These are phyloP conservation scores for Penicillium paneum DNA, from an alignment of 2,329 filamentous ascomycete species.

Conservation along the genomic window DNA sequence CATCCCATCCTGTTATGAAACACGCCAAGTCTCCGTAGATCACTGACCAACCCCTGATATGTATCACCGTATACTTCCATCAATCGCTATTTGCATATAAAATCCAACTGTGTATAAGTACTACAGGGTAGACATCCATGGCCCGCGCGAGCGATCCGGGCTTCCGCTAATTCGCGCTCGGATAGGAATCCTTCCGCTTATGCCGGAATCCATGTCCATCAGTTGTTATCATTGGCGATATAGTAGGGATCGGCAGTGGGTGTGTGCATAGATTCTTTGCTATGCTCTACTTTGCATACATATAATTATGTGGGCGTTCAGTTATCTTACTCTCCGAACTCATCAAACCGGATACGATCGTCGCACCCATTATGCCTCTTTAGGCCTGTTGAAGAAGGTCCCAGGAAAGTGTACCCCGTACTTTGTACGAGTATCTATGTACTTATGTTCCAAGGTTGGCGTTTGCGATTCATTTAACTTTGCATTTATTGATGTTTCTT, in stretches of 20 bases:
- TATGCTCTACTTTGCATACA: neutral
- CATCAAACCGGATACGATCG: neutral
- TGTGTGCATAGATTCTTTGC: neutral
- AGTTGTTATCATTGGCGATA: neutral
- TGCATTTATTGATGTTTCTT: conserved; percentile 5
- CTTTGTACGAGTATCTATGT: no score
- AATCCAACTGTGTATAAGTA: neutral
- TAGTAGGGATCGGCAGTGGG: conserved; percentile 12
- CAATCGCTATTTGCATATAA: conserved; percentile 2
- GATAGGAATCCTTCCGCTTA: neutral
- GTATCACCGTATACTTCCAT: neutral
- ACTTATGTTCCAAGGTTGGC: neutral
- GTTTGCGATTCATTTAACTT: conserved; percentile 9
- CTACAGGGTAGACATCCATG: neutral
- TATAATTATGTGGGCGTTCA: neutral
- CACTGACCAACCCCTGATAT: conserved; percentile 10
- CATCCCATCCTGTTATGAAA: conserved; percentile 23
- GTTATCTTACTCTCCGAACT: neutral
- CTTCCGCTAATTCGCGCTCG: neutral
- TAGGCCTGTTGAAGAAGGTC: conserved; percentile 12
- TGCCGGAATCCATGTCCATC: neutral
- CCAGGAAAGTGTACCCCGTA: no score
- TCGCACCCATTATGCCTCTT: neutral
- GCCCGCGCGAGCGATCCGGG: neutral
- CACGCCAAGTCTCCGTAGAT: conserved; percentile 22